Evolutionary conservation across 805 yeast genomes (phyloP).

Genomic region (Suhomyces sp.): DNA sequence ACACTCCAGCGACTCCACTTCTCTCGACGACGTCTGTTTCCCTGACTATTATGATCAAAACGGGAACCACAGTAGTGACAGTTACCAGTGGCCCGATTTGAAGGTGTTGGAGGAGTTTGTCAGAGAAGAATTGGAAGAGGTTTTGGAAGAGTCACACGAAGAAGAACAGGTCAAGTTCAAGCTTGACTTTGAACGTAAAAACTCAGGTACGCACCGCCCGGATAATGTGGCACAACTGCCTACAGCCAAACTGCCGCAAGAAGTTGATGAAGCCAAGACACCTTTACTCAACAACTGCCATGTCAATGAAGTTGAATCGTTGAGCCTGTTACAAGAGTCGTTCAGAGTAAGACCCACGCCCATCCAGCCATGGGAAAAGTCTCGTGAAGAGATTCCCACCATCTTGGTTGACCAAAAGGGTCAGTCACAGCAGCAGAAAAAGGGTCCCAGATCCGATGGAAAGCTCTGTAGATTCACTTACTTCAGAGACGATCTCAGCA

Average conservation of each 20-base stretch:
- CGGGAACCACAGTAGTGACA: constrained; percentile 19
- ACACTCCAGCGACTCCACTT: constrained; percentile 61
- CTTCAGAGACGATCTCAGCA: constrained; percentile 82
- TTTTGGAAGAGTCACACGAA: constrained; percentile 17
- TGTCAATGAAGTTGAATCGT: constrained; percentile 31
- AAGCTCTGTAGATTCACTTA: constrained; percentile 72
- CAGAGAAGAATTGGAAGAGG: constrained; percentile 54
- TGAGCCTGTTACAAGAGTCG: constrained; percentile 39
- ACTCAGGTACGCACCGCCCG: constrained; percentile 8
- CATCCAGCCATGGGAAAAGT: constrained; percentile 68
- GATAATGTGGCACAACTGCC: neutral
- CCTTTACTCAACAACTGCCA: constrained; percentile 30
- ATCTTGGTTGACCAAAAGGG: constrained; percentile 19
- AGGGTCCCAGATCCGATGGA: constrained; percentile 5
- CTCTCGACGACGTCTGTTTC: constrained; percentile 89
- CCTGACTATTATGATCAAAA: constrained; percentile 59
- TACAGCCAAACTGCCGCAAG: neutral
- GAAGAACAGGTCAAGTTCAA: constrained; percentile 20
- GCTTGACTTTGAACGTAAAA: constrained; percentile 33
- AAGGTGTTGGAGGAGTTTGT: constrained; percentile 73
- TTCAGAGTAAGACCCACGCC: constrained; percentile 69
- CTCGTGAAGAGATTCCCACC: constrained; percentile 26
- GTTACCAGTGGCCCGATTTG: constrained; percentile 79
- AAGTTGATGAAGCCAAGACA: constrained; percentile 16
- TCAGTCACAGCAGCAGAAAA: neutral